Base-by-base conservation (phyloP, 179 eudicot genomes). In the Patellifolia procumbens region DNA sequence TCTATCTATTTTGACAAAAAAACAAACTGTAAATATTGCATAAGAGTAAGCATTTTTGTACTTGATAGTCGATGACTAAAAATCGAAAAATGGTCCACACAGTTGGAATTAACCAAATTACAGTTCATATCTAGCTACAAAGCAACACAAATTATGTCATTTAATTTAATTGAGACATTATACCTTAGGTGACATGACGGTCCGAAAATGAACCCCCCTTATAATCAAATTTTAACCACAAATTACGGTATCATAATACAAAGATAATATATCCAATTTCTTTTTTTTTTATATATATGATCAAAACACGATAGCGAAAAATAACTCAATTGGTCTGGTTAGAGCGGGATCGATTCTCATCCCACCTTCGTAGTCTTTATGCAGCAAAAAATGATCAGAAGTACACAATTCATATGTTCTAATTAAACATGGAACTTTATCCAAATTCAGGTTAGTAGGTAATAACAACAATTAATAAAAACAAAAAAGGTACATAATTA, bases 161-260 rank as follows among this genome's bases (percentile, higher is more conserved):
- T 24, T 43, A 67, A 45, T 45, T 67, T 48, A 55, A 5, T 37
- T 56, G 31, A 45, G 71, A 45, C 58, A 49, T 70, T 15, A 49
- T 70, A 49, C 73, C 60, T 70, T 48, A 31, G 28, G 26, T 70
- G 73, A 70, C 73, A 70, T 49, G 73, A 70, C 43, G 73, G 45
- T 51, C 60, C 43, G 29, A 49, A 67, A 19, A 70, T 70, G 35
- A 24, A 37, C 35, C 68, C 76, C 43, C 43, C 43, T 9, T 5
- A 39, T 1, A 39, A 5, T 39, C 8, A 39, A 2, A 39, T 39
- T 20, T 35, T 2, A 39, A 39, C 43, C 43, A 39, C 43, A 39
- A 39, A 39, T 39, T 39, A 60, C 55, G 28, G 39, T 3, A 58
- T 39, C 19, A 42, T 15, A 20, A 58, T 2, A 59, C 43, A 39